Evolutionary conservation across 306 rosid genomes (phyloP).

Genomic region (Betula pendula): DNA sequence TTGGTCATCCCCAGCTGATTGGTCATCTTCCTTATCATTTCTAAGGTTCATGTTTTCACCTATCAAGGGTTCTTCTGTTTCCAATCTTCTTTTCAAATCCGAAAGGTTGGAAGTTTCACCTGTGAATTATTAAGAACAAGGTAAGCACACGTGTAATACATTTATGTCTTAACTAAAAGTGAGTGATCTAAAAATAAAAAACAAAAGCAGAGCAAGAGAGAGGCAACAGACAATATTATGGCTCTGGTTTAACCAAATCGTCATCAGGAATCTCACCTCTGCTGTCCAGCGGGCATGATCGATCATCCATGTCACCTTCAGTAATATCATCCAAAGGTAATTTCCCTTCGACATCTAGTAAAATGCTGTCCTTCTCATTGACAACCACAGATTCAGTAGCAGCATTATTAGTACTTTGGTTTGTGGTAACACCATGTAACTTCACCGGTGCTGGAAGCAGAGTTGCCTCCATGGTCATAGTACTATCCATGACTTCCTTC

Average conservation of each 20-base stretch:
- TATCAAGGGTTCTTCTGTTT: constrained; percentile 11
- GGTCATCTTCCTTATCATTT: constrained; percentile 6
- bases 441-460: background rate
- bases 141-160: background rate
- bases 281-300: background rate
- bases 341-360: background rate
- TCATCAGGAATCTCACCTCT: constrained; percentile 8
- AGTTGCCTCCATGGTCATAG: background rate
- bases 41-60: background rate
- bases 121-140: background rate
- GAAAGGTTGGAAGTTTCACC: constrained; percentile 17
- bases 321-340: background rate
- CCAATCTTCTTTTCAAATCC: background rate
- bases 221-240: background rate
- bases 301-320: constrained; percentile 5
- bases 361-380: background rate
- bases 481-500: background rate
- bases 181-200: background rate
- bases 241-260: background rate
- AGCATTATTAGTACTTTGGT: background rate
- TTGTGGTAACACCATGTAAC: background rate
- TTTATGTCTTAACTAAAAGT: background rate
- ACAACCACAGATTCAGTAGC: background rate
- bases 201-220: background rate
- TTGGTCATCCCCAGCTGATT: constrained; percentile 6